These are phyloP conservation scores for Bretziella fagacearum DNA, from an alignment of 2,329 filamentous ascomycete species.

Conservation along the genomic window DNA sequence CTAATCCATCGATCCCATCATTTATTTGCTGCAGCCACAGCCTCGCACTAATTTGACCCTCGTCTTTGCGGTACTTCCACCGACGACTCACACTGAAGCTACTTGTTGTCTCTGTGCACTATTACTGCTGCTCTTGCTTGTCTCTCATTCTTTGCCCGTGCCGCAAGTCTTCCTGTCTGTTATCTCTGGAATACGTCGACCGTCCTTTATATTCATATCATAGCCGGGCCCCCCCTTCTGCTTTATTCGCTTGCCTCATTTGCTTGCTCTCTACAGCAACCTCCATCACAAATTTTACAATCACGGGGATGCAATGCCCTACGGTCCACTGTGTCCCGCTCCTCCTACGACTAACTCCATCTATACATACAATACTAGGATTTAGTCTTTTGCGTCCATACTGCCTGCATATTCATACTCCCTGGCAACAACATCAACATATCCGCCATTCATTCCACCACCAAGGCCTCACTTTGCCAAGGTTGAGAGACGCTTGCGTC, in stretches of 20 bases:
- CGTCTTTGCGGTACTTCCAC: neutral
- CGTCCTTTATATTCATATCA: constrained; percentile 11
- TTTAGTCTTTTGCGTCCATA: neutral
- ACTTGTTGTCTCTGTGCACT: constrained; percentile 1
- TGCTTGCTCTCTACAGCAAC: neutral
- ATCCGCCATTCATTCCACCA: neutral
- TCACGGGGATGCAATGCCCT: too few species aligned
- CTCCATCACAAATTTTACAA: too few species aligned
- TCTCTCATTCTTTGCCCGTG: constrained; percentile 3
- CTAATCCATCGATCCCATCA: neutral
- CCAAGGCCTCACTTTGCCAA: too few species aligned
- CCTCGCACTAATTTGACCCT: neutral
- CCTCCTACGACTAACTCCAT: neutral
- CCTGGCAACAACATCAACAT: neutral
- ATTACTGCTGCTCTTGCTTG: neutral
- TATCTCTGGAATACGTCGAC: constrained; percentile 11
- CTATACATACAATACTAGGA: neutral
- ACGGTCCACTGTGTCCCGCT: neutral
- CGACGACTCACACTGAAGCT: neutral
- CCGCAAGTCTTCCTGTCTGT: neutral
- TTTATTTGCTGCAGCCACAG: constrained; percentile 6
- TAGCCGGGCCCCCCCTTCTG: neutral
- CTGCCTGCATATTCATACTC: neutral
- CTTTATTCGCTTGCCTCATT: neutral
- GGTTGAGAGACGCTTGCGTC: too few species aligned